Percentiles rank a stretch among this genome's conserved stretches.
phyloP scores from a whole-genome alignment of 495 filamentous ascomycete genomes.

The Penicillium malachiteum region DNA sequence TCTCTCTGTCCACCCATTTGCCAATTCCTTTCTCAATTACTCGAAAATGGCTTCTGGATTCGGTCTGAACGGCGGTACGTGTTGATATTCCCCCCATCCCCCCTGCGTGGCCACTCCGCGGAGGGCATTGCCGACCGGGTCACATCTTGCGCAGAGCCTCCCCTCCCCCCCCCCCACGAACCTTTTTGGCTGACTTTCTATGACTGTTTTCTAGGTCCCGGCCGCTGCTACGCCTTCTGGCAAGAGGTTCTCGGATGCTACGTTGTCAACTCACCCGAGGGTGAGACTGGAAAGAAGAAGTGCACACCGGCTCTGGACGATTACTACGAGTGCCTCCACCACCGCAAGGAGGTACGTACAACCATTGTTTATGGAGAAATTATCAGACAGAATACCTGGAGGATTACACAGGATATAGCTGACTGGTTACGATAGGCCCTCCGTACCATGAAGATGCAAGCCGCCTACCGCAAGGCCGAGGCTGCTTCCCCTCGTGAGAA shows the following conservation, averaged over 20 bases:
- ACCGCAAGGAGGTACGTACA: slow-evolving; percentile 86
- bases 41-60: slow-evolving; percentile 77
- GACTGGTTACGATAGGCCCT: slow-evolving; percentile 55
- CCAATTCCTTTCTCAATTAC: slow-evolving; percentile 21
- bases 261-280: slow-evolving; percentile 72
- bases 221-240: slow-evolving; percentile 98
- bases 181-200: slow-evolving; percentile 23
- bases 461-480: slow-evolving; percentile 81
- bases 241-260: slow-evolving; percentile 90
- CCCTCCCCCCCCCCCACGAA: slow-evolving; percentile 19
- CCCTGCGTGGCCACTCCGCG: slow-evolving; percentile 10
- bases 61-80: slow-evolving; percentile 76
- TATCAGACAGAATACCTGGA: too few relatives aligned
- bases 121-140: slow-evolving; percentile 8
- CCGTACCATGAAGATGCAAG: slow-evolving; percentile 74
- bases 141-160: slow-evolving; percentile 22
- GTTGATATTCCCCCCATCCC: slow-evolving; percentile 1
- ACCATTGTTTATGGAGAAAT: not conserved
- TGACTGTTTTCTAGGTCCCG: slow-evolving; percentile 59
- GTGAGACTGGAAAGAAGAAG: slow-evolving; percentile 83
- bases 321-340: slow-evolving; percentile 98
- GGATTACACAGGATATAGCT: not conserved
- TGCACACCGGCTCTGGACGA: slow-evolving; percentile 88
- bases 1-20: slow-evolving; percentile 24
- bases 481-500: slow-evolving; percentile 74